Evolutionary conservation across 257 asterid species (phyloP).

Genomic region (Solanum raphanifolium): DNA sequence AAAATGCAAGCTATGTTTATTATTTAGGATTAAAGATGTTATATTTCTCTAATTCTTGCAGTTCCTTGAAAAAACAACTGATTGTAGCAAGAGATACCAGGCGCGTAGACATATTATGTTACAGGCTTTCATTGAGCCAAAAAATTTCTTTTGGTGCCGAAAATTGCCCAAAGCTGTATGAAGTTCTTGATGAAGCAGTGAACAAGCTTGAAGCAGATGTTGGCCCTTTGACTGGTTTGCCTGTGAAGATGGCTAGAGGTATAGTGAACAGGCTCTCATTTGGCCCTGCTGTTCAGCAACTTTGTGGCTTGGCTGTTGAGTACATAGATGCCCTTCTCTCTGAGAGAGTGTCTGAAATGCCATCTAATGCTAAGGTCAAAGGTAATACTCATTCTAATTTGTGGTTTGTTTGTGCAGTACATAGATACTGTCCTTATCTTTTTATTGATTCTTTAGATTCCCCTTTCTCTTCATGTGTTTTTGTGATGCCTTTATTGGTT

Average conservation of each 20-base stretch:
- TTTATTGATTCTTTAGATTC: background rate
- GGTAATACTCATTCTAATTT: background rate
- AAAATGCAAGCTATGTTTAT: background rate
- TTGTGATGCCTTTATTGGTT: background rate
- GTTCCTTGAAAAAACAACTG: constrained; percentile 83
- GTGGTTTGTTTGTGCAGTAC: background rate
- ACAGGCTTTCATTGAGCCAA: constrained; percentile 76
- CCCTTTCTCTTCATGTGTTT: background rate
- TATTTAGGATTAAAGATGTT: background rate
- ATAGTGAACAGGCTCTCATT: constrained; percentile 91
- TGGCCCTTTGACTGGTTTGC: constrained; percentile 90
- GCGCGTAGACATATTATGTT: constrained; percentile 85
- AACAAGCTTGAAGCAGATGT: constrained; percentile 67
- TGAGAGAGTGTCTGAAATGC: constrained; percentile 20
- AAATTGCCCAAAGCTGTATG: constrained; percentile 35
- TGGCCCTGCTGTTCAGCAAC: constrained; percentile 73
- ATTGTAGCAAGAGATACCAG: constrained; percentile 79
- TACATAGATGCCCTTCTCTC: constrained; percentile 47
- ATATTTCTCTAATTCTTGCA: constrained; percentile 18
- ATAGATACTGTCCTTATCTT: background rate
- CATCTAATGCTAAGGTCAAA: constrained; percentile 28
- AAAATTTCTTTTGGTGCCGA: constrained; percentile 64
- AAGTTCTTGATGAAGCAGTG: constrained; percentile 49
- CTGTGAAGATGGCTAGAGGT: constrained; percentile 90
- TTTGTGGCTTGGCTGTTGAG: constrained; percentile 61